Conservation (phyloP, 768 basidiomycete genomes). For the Tricholoma matsutake region DNA sequence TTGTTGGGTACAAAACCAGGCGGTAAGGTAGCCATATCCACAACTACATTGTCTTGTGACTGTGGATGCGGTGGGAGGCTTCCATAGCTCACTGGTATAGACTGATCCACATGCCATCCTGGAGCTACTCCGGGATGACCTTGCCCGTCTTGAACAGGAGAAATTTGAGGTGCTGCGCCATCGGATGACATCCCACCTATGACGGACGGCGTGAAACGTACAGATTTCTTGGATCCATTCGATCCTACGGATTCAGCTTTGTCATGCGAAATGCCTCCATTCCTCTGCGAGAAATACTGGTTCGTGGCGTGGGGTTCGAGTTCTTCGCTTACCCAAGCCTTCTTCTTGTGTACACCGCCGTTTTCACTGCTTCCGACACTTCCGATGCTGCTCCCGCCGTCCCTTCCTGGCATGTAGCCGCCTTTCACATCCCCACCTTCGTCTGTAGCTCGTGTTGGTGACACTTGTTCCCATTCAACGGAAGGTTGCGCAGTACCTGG, state of each 20-base stretch:
- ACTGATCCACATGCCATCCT: conserved; percentile 2
- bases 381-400: conserved; percentile 28
- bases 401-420: conserved; percentile 22
- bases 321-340: conserved; percentile 42
- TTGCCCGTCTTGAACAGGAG: conserved; percentile 20
- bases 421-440: conserved; percentile 14
- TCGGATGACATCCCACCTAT: conserved; percentile 27
- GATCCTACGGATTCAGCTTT: neutral
- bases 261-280: neutral
- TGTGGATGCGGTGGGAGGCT: neutral
- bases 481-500: conserved; percentile 46
- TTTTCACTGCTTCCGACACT: conserved; percentile 11
- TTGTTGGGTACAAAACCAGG: conserved; percentile 17
- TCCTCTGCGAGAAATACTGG: conserved; percentile 1
- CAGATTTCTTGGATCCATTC: conserved; percentile 37
- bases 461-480: conserved; percentile 13
- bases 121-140: neutral
- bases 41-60: neutral
- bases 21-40: conserved; percentile 10
- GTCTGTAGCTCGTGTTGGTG: conserved; percentile 11
- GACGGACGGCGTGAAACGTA: conserved; percentile 49
- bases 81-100: neutral
- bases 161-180: conserved; percentile 17
- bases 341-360: conserved; percentile 17
- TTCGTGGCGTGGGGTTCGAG: conserved; percentile 29